Percentiles rank a stretch among this genome's conserved stretches.
phyloP scores from a whole-genome alignment of 345 rosid species.

The Theobroma cacao region DNA sequence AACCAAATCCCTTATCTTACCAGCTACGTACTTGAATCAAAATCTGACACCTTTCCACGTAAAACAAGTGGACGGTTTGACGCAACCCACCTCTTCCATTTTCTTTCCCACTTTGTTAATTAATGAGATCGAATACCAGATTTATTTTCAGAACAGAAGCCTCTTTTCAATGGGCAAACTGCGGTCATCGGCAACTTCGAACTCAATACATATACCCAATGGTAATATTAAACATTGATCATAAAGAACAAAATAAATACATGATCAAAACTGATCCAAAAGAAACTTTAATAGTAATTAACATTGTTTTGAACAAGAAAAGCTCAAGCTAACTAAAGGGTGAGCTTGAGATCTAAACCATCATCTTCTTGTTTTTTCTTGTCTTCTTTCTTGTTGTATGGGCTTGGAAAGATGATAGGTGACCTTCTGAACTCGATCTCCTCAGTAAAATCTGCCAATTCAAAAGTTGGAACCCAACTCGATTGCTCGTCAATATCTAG shows the following conservation, averaged over 20 bases:
- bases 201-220: too few species aligned
- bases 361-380: slow-evolving; percentile 4
- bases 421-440: slow-evolving; percentile 10
- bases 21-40: neutral
- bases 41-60: neutral
- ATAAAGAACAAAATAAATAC: neutral
- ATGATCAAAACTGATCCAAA: neutral
- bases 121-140: neutral
- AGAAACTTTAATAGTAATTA: neutral
- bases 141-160: neutral
- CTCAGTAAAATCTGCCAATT: slow-evolving; percentile 8
- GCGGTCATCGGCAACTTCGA: neutral
- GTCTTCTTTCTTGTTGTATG: neutral
- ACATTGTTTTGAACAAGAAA: neutral
- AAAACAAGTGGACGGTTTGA: neutral
- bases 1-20: neutral
- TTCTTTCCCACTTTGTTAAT: neutral
- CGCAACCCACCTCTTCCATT: neutral
- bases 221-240: neutral
- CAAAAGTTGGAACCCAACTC: slow-evolving; percentile 16
- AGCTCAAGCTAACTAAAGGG: neutral
- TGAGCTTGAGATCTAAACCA: slow-evolving; percentile 15
- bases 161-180: neutral
- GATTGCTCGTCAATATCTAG: neutral
- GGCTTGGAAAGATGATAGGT: slow-evolving; percentile 7